These are phyloP conservation scores for Spergularia bocconei DNA, from an alignment of 148 eudicot species.

Conservation along the genomic window DNA sequence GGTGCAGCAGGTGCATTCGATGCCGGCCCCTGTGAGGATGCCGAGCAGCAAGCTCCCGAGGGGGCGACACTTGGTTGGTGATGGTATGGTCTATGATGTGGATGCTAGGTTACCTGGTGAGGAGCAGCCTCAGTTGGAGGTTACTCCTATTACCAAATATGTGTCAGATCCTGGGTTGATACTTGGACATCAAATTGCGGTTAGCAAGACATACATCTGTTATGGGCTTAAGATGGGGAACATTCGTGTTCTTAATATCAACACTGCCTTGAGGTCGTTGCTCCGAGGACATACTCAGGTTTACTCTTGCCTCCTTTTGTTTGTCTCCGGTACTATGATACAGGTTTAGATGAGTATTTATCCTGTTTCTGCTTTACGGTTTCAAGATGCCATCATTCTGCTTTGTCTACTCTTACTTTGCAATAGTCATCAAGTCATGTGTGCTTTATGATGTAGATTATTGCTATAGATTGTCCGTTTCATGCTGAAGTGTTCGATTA, in stretches of 20 bases:
- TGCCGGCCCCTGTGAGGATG: constrained; percentile 53
- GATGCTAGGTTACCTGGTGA: constrained; percentile 77
- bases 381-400: background rate
- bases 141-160: constrained; percentile 94
- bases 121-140: constrained; percentile 96
- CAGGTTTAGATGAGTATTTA: background rate
- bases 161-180: constrained; percentile 84
- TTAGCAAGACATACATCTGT: constrained; percentile 84
- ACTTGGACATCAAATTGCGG: constrained; percentile 88
- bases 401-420: background rate
- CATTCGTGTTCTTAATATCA: constrained; percentile 84
- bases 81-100: constrained; percentile 62
- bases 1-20: constrained; percentile 27
- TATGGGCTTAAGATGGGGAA: constrained; percentile 92
- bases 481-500: background rate
- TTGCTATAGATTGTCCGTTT: background rate
- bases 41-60: constrained; percentile 78
- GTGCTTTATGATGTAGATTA: too few relatives aligned
- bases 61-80: constrained; percentile 77
- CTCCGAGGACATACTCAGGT: constrained; percentile 94
- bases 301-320: background rate
- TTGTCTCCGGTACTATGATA: background rate
- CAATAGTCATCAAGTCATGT: background rate
- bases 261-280: constrained; percentile 85
- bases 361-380: background rate